These are phyloP conservation scores for Dictyostelium capitatum DNA, from an alignment of 78 protist species.

Conservation along the genomic window DNA sequence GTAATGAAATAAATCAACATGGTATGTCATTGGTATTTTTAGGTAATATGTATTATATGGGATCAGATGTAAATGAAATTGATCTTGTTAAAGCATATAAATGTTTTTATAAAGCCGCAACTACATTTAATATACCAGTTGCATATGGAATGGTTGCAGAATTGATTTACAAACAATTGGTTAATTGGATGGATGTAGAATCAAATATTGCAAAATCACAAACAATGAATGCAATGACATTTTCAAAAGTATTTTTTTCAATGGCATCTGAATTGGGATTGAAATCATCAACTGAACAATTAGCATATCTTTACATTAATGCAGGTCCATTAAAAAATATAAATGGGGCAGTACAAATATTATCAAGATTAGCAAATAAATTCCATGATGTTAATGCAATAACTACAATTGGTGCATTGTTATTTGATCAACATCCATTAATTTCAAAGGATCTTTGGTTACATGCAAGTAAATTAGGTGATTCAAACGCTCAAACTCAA, in stretches of 20 bases:
- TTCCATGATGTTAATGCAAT: not conserved
- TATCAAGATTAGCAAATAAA: not conserved
- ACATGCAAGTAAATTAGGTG: constrained; percentile 36
- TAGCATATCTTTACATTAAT: constrained; percentile 1
- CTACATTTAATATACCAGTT: not conserved
- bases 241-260: not conserved
- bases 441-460: not conserved
- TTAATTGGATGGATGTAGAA: not conserved
- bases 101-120: constrained; percentile 14
- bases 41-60: constrained; percentile 45
- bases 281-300: constrained; percentile 40
- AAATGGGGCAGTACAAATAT: not conserved
- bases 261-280: constrained; percentile 26
- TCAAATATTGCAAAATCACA: too few species aligned
- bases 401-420: not conserved
- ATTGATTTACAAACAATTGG: constrained; percentile 12
- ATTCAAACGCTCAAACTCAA: constrained; percentile 15
- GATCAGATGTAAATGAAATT: not conserved
- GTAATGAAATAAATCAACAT: not conserved
- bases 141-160: constrained; percentile 73
- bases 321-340: constrained; percentile 1
- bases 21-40: constrained; percentile 27
- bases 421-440: not conserved
- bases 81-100: not conserved
- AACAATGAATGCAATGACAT: not conserved